Percentiles rank a stretch among this genome's conserved stretches.
Evolutionary conservation across 176 grass and related monocot species (phyloP).

Genomic region (Ensete ventricosum): DNA sequence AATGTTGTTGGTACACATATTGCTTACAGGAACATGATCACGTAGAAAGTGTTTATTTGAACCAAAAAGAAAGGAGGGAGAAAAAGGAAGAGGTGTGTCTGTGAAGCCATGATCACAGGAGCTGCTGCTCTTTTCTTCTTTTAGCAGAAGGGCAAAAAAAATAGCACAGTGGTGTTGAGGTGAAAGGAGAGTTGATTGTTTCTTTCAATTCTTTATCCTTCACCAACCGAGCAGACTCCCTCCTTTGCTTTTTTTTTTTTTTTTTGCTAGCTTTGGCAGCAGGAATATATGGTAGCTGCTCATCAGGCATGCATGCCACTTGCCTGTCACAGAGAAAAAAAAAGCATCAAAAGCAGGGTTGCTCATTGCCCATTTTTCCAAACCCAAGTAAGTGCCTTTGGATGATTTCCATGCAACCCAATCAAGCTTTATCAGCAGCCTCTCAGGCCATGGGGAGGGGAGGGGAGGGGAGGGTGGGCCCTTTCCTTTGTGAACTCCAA

Average conservation of each 20-base stretch:
- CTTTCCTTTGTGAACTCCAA: background rate
- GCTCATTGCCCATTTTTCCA: background rate
- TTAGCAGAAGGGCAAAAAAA: too few species aligned
- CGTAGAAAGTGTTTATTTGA: too few species aligned
- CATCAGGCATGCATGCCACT: background rate
- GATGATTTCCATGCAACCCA: conserved; percentile 4
- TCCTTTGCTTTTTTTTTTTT: background rate
- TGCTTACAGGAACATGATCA: too few species aligned
- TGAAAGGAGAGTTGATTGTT: background rate
- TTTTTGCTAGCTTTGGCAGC: background rate
- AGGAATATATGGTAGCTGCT: too few species aligned
- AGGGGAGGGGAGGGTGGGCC: too few species aligned
- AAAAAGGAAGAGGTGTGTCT: too few species aligned
- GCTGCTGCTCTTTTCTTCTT: too few species aligned
- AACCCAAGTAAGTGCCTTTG: background rate
- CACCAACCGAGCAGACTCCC: background rate
- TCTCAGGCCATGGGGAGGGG: background rate
- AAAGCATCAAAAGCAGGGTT: conserved; percentile 1
- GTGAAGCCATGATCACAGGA: too few species aligned
- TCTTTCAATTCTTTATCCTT: background rate
- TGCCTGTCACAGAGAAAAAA: background rate
- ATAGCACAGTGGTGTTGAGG: too few species aligned
- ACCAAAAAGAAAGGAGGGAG: too few species aligned
- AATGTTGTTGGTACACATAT: too few species aligned
- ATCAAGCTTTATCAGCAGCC: conserved; percentile 1